A percentile compares a stretch with the other conserved stretches of the same genome.
phyloP scores from a whole-genome alignment of 352 stramenopile genomes.

The Phytophthora meadii region DNA sequence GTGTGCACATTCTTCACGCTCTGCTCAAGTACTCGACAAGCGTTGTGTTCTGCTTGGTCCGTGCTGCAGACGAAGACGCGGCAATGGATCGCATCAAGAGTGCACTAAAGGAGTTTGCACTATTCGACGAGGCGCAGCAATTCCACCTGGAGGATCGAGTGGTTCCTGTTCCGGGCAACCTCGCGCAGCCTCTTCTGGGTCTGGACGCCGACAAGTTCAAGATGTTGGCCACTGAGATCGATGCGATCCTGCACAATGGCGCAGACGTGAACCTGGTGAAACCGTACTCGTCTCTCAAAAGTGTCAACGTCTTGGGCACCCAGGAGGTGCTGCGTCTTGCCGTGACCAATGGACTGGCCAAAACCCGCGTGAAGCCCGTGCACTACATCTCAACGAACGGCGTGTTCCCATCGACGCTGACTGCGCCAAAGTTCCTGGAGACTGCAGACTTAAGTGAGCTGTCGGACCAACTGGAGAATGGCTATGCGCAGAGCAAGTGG shows the following conservation, averaged over 20 bases:
- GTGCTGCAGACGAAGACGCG: slow-evolving; percentile 54
- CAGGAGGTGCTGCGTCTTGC: slow-evolving; percentile 90
- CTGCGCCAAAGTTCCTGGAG: slow-evolving; percentile 45
- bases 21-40: slow-evolving; percentile 77
- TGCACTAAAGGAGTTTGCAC: slow-evolving; percentile 60
- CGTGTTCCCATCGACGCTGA: slow-evolving; percentile 77
- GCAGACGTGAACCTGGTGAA: slow-evolving; percentile 94
- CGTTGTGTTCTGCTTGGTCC: slow-evolving; percentile 87
- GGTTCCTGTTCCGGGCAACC: slow-evolving; percentile 73
- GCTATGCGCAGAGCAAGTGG: slow-evolving; percentile 93
- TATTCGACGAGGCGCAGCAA: slow-evolving; percentile 56
- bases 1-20: slow-evolving; percentile 84
- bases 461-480: slow-evolving; percentile 76
- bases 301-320: slow-evolving; percentile 91
- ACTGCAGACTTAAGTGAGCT: slow-evolving; percentile 62
- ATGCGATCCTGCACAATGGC: slow-evolving; percentile 92
- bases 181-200: slow-evolving; percentile 84
- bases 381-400: slow-evolving; percentile 94
- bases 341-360: slow-evolving; percentile 77
- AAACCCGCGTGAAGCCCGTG: slow-evolving; percentile 84
- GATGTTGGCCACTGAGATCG: slow-evolving; percentile 85
- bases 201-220: slow-evolving; percentile 87
- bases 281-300: slow-evolving; percentile 87
- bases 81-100: slow-evolving; percentile 64
- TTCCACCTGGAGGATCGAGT: slow-evolving; percentile 78